These are phyloP conservation scores for Penicillium sp. DNA, from an alignment of 2,329 filamentous ascomycete species.

Conservation along the genomic window DNA sequence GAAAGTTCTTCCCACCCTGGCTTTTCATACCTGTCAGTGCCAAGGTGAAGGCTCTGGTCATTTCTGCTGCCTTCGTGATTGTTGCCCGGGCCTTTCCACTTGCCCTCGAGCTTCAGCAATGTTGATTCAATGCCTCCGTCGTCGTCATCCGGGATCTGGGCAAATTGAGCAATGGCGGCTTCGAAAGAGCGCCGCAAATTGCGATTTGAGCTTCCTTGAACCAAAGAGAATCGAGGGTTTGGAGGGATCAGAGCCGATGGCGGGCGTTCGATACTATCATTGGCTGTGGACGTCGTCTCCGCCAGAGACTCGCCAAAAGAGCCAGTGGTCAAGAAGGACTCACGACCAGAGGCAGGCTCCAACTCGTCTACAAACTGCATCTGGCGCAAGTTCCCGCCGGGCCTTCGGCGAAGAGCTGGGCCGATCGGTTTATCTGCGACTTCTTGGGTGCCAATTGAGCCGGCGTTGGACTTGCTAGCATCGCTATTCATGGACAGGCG, in stretches of 20 bases:
- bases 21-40: conserved; percentile 6
- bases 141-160: conserved; percentile 83
- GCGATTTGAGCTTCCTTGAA: conserved; percentile 58
- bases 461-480: conserved; percentile 17
- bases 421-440: conserved; percentile 30
- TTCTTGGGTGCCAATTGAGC: conserved; percentile 21
- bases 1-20: conserved; percentile 20
- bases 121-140: conserved; percentile 93
- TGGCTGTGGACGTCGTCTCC: conserved; percentile 22
- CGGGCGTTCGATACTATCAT: conserved; percentile 25
- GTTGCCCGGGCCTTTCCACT: conserved; percentile 57
- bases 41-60: conserved; percentile 1
- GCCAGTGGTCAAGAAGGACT: conserved; percentile 40
- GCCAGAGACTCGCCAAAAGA: conserved; percentile 37
- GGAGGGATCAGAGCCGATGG: conserved; percentile 33
- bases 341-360: conserved; percentile 45
- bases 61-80: background rate
- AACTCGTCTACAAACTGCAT: conserved; percentile 67
- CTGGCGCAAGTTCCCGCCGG: conserved; percentile 73
- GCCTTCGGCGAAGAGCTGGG: conserved; percentile 68
- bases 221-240: conserved; percentile 44
- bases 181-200: conserved; percentile 74
- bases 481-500: conserved; percentile 31
- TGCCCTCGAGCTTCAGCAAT: conserved; percentile 87
- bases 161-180: conserved; percentile 81